Percentiles rank a stretch among this genome's conserved stretches.
These are phyloP conservation scores for Cryptococcus deneoformans DNA, from an alignment of 1,284 basidiomycete genomes.

Conservation along the genomic window DNA sequence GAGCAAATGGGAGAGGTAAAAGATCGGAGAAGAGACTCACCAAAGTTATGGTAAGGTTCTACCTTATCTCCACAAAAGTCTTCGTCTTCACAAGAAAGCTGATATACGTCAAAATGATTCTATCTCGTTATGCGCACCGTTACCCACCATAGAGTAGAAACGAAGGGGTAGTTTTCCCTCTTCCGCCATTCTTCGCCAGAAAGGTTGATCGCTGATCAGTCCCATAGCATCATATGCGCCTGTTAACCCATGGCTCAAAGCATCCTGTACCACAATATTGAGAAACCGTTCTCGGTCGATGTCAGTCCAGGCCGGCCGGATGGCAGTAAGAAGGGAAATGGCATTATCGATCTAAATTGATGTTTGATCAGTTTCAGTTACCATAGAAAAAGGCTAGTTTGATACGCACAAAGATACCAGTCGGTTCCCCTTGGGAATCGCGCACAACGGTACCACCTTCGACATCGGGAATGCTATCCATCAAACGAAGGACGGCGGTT, in stretches of 20 bases:
- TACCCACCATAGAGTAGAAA: conserved; percentile 71
- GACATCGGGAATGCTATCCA: conserved; percentile 57
- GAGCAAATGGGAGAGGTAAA: background rate
- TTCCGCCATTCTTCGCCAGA: conserved; percentile 66
- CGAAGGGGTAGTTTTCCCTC: conserved; percentile 58
- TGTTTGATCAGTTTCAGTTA: background rate
- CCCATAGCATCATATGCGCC: conserved; percentile 54
- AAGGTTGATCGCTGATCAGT: conserved; percentile 57
- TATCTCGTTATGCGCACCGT: background rate
- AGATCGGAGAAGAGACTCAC: conserved; percentile 1
- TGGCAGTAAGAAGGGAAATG: conserved; percentile 38
- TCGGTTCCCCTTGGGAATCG: conserved; percentile 63
- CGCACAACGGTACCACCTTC: conserved; percentile 75
- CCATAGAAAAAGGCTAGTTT: conserved; percentile 28
- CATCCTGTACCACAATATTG: conserved; percentile 56
- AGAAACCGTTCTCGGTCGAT: conserved; percentile 58
- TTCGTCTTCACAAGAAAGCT: conserved; percentile 52
- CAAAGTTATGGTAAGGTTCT: conserved; percentile 55
- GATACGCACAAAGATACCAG: conserved; percentile 55
- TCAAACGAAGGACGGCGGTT: conserved; percentile 58
- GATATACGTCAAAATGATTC: background rate
- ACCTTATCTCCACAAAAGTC: conserved; percentile 65
- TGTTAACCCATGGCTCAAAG: conserved; percentile 9
- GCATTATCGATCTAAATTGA: conserved; percentile 39
- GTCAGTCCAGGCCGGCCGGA: conserved; percentile 61